A percentile compares a stretch with the other conserved stretches of the same genome.
phyloP scores from a whole-genome alignment of 2,329 filamentous ascomycete genomes.

The Ceratocystis colombiana region DNA sequence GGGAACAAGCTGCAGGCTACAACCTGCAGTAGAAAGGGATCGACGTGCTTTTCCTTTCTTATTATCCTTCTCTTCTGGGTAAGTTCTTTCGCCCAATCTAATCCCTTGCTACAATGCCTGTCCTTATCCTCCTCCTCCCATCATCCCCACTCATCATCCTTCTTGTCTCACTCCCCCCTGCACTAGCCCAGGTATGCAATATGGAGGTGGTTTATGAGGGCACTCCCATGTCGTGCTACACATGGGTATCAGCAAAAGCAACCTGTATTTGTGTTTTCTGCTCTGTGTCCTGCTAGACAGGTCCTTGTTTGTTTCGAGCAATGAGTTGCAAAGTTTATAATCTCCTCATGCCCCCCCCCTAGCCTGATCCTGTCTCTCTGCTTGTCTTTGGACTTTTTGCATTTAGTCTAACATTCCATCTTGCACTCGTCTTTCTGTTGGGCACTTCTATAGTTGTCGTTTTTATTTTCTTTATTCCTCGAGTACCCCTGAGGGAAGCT shows the following conservation, averaged over 20 bases:
- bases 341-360: slow-evolving; percentile 1
- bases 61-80: neutral
- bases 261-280: neutral
- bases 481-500: slow-evolving; percentile 6
- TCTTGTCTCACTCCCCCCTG: neutral
- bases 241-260: neutral
- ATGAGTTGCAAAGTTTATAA: slow-evolving; percentile 9
- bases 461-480: neutral
- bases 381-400: slow-evolving; percentile 5
- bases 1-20: neutral
- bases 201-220: neutral
- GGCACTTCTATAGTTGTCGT: neutral
- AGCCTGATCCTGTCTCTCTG: neutral
- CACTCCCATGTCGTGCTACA: slow-evolving; percentile 5
- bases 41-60: neutral
- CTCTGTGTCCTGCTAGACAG: neutral
- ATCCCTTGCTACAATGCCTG: neutral
- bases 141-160: neutral
- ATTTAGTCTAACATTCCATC: neutral
- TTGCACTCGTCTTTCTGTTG: neutral
- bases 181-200: neutral
- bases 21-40: neutral
- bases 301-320: slow-evolving; percentile 9
- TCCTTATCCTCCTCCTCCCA: neutral
- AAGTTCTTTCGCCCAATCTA: neutral